Evolutionary conservation across 768 basidiomycete species (phyloP), one percentile per base, ranked within the genome.

Genomic region (Infundibulicybe gibba): DNA sequence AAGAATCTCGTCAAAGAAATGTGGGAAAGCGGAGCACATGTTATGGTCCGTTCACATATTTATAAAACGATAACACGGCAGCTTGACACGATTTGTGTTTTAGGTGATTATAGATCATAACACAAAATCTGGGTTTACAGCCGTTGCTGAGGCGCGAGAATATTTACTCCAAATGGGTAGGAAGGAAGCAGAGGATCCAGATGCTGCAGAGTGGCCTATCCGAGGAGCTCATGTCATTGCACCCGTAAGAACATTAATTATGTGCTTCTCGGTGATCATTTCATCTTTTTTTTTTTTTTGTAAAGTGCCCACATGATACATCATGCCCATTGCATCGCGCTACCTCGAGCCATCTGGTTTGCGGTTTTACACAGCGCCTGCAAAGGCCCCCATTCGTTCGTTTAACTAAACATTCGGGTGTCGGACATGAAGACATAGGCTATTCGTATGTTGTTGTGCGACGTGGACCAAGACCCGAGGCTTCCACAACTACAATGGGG

Each of bases 371-470:
- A 6, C 95, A 97, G 60, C 82, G 93, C 41, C 67, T 95, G 35
- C 90, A 94, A 60, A 79, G 90, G 17, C 94, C 95, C 9, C 68
- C 74, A 9, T 97, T 97, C 65, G 75, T 94, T 33, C 84, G 92
- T 21, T 76, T 71, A 49, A 97, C 94, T 15, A 97, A 97, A 62
- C 91, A 95, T 62, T 85, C 87, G 17, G 80, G 77, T 19, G 64
- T 78, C 30, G 93, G 92, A 2, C 89, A 94, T 52, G 93, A 95
- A 64, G 88, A 95, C 54, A 77, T 83, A 32, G 81, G 79, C 31
- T 97, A 94, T 62, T 90, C 91, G 14, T 99, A 99, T 61, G 79
- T 97, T 41, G 88, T 93, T 25, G 76, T 99, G 46, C 83, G 83
- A 30, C 77, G 92, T 42, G 95, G 94, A 2, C 52, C 69, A 21